A percentile compares a stretch with the other conserved stretches of the same genome.
Evolutionary conservation across 768 basidiomycete genomes (phyloP).

Genomic region (Pleurotus salmoneostramineus): DNA sequence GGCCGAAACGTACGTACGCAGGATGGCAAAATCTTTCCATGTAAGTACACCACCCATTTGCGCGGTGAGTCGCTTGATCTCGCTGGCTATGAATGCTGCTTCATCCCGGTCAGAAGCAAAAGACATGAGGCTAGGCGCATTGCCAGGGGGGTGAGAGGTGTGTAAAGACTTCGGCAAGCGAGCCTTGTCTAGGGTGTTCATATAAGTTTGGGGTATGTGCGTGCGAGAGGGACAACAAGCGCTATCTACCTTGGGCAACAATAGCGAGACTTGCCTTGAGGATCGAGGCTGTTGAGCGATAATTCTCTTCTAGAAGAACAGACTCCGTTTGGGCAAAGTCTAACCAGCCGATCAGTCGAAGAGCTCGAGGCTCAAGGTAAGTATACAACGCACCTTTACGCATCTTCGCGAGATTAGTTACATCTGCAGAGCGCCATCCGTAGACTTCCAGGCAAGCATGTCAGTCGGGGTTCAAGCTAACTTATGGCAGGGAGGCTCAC

Average conservation of each 20-base stretch:
- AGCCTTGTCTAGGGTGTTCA: constrained; percentile 49
- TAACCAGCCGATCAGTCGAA: constrained; percentile 16
- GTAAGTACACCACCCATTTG: constrained; percentile 65
- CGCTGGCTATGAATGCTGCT: constrained; percentile 65
- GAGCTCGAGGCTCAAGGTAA: not conserved
- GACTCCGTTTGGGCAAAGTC: constrained; percentile 65
- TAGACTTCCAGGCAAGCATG: constrained; percentile 46
- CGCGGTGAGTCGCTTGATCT: constrained; percentile 77
- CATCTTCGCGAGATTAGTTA: constrained; percentile 75
- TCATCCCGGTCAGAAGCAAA: constrained; percentile 59
- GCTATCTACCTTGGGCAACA: constrained; percentile 66
- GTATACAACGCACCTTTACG: constrained; percentile 34
- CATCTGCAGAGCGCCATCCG: constrained; percentile 83
- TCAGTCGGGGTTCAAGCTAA: not conserved
- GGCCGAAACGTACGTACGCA: constrained; percentile 45
- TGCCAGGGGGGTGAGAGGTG: constrained; percentile 63
- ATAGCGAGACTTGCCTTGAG: constrained; percentile 71
- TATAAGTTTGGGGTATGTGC: not conserved
- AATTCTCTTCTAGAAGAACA: constrained; percentile 82
- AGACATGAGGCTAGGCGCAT: constrained; percentile 51
- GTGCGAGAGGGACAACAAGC: not conserved
- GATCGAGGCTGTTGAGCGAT: constrained; percentile 79
- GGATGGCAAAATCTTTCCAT: constrained; percentile 79
- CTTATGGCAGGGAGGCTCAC: constrained; percentile 24
- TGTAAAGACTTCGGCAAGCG: constrained; percentile 73